phyloP scores from a whole-genome alignment of 73 alveolate species.

The Stentor roeselii region DNA sequence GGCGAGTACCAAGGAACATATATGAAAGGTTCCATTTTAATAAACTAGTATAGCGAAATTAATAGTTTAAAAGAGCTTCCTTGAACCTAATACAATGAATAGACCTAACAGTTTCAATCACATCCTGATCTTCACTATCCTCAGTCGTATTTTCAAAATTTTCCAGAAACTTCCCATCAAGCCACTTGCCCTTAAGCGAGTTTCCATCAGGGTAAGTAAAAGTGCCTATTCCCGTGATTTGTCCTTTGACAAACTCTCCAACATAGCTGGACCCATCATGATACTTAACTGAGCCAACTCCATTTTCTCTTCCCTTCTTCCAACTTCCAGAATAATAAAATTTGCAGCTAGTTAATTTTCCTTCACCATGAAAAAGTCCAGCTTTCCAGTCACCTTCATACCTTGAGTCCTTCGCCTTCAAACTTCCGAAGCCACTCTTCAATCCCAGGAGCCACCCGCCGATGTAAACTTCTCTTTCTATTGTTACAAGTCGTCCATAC shows the following conservation, averaged over 20 bases:
- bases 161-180: background rate
- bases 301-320: background rate
- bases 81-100: background rate
- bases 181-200: background rate
- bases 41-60: no score
- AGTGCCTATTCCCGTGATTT: background rate
- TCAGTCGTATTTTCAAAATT: background rate
- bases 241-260: background rate
- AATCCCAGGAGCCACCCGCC: background rate
- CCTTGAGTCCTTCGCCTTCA: background rate
- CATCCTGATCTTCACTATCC: background rate
- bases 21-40: background rate
- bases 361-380: background rate
- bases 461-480: background rate
- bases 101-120: background rate
- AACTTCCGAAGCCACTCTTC: background rate
- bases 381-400: background rate
- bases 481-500: background rate
- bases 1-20: slow-evolving; percentile 29
- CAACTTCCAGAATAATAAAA: background rate
- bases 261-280: no score
- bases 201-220: background rate
- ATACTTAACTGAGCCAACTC: background rate
- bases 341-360: background rate
- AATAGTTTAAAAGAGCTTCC: background rate